phyloP scores from a whole-genome alignment of 768 basidiomycete species.

The Termitomyces eurrhizus region DNA sequence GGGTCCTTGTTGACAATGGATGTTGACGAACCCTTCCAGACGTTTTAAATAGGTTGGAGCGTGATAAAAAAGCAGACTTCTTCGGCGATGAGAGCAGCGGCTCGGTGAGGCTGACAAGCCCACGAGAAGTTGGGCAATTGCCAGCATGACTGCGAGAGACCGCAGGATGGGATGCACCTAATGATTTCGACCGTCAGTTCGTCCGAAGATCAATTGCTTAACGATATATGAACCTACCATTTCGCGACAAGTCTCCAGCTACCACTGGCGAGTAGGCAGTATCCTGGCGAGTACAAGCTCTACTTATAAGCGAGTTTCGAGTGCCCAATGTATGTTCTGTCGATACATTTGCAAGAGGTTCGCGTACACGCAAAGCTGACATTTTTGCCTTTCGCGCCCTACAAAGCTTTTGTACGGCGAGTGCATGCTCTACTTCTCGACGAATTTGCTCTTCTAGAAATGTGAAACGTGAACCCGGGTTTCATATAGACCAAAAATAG shows the following conservation, averaged over 20 bases:
- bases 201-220: neutral
- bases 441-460: slow-evolving; percentile 7
- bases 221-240: neutral
- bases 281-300: neutral
- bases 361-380: neutral
- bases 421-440: slow-evolving; percentile 9
- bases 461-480: neutral
- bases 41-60: neutral
- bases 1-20: neutral
- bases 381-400: slow-evolving; percentile 6
- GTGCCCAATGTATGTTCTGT: neutral
- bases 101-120: neutral
- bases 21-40: neutral
- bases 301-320: neutral
- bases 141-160: neutral
- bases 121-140: neutral
- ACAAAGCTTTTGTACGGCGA: slow-evolving; percentile 5
- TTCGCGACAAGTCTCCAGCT: neutral
- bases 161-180: neutral
- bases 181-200: neutral
- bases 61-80: neutral
- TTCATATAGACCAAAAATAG: neutral
- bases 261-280: neutral
- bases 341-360: neutral
- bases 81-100: neutral